Evolutionary conservation across 2,329 filamentous ascomycete genomes (phyloP).

Genomic region (Pyricularia sp.): DNA sequence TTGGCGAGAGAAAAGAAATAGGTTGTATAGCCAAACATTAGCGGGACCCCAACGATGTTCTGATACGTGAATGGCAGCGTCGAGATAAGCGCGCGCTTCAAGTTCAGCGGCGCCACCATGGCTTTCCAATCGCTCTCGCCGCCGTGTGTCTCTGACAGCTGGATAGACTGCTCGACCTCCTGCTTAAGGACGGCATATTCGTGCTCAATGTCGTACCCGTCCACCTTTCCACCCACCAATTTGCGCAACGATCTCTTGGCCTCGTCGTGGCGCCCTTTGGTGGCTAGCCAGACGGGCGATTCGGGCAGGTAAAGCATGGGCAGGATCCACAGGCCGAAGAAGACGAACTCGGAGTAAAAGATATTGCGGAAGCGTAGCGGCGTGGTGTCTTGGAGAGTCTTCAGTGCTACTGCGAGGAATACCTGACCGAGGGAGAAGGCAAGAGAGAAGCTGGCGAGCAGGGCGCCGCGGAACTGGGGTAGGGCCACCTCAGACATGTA

Average conservation of each 20-base stretch:
- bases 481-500: constrained; percentile 8
- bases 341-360: constrained; percentile 6
- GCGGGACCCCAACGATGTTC: constrained; percentile 13
- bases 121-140: constrained; percentile 7
- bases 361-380: neutral
- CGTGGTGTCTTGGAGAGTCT: neutral
- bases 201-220: constrained; percentile 10
- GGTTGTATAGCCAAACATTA: constrained; percentile 15
- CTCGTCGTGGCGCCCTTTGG: constrained; percentile 6
- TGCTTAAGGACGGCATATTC: constrained; percentile 14
- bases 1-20: constrained; percentile 17
- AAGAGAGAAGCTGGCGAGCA: constrained; percentile 4
- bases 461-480: constrained; percentile 6
- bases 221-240: constrained; percentile 6
- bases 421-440: constrained; percentile 8
- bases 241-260: constrained; percentile 10
- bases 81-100: constrained; percentile 13
- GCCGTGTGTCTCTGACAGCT: neutral
- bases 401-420: neutral
- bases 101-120: constrained; percentile 8
- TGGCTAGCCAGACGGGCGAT: neutral
- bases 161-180: constrained; percentile 9
- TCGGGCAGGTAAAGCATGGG: constrained; percentile 8
- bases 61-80: constrained; percentile 14
- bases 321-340: constrained; percentile 3